Base-by-base conservation (phyloP, 2,329 filamentous ascomycete genomes). In the Purpureocillium takamizusanense region DNA sequence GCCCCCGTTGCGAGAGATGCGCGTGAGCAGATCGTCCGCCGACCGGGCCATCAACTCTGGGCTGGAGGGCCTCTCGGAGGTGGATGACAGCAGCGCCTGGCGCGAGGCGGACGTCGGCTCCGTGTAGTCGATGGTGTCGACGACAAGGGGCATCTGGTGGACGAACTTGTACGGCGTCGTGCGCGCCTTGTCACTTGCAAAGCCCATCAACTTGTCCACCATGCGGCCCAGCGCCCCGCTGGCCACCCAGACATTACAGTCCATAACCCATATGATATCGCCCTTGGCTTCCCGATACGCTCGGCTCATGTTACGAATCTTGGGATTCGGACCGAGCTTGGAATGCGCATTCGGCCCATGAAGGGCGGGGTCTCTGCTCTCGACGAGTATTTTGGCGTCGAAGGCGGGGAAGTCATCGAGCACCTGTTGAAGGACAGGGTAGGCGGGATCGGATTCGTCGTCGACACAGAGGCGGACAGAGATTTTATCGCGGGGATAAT, bases 181-280 rank as follows among this genome's bases (percentile, higher is more conserved):
- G 5, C 59, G 58, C n/a, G 36, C 25, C 31, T 60, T 68, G 2
- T 72, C 73, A 23, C 68, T 54, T 1, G 64, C 54, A 1, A 74
- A 79, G 1, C 92, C 94, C 54, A 78, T 82, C 2, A 98, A 70
- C 57, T 79, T 82, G 57, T 94, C 87, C 7, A 97, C 86, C 83
- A 97, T 92, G 39, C 89, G 78, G 1, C 84, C 87, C 35, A 84
- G 78, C 1, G 87, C 86, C 10, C 84, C 84, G 32, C 69, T 78
- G 6, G 78, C 78, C 28, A 95, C 74, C 92, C 94, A 98, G 37
- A 98, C 80, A 54, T 98, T 98, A 66, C 89, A 95, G 62, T 98
- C 92, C 15, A 94, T 75, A 36, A 95, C 81, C 92, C 92, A 98
- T 16, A 98, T 72, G 18, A 97, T 73, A 54, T 95, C 88, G 1